Conservation (phyloP, 352 stramenopile genomes). For the Peronosclerospora sorghi region DNA sequence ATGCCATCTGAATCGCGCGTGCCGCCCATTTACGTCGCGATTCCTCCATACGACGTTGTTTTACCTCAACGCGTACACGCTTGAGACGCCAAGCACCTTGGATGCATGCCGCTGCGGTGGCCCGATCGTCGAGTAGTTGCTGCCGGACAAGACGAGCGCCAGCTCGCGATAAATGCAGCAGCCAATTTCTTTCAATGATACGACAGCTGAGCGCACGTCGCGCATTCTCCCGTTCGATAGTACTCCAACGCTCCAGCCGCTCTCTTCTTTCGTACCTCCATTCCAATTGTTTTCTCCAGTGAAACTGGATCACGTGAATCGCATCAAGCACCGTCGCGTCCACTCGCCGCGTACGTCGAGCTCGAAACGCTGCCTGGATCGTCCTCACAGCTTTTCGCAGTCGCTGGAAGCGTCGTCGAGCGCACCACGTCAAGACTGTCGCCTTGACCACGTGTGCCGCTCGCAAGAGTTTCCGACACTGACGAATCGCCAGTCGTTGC, state of each 20-base stretch:
- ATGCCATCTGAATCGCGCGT: slow-evolving; percentile 17
- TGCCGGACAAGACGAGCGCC: slow-evolving; percentile 24
- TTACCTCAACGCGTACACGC: neutral
- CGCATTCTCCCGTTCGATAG: slow-evolving; percentile 11
- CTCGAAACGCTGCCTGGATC: slow-evolving; percentile 27
- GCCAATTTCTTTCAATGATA: slow-evolving; percentile 34
- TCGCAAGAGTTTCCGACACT: slow-evolving; percentile 51
- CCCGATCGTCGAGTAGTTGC: slow-evolving; percentile 21
- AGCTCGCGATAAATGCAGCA: slow-evolving; percentile 22
- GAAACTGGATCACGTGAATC: slow-evolving; percentile 24
- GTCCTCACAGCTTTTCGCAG: slow-evolving; percentile 21
- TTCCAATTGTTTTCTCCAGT: slow-evolving; percentile 21
- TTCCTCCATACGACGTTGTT: slow-evolving; percentile 3
- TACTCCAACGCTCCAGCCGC: slow-evolving; percentile 4
- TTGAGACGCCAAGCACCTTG: slow-evolving; percentile 21
- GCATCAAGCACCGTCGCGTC: slow-evolving; percentile 11
- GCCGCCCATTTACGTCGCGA: slow-evolving; percentile 14
- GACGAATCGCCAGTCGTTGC: slow-evolving; percentile 57
- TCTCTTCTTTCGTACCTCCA: slow-evolving; percentile 11
- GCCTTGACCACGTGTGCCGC: slow-evolving; percentile 45
- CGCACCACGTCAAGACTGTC: slow-evolving; percentile 16
- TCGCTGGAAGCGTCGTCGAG: slow-evolving; percentile 17
- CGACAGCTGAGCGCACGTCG: slow-evolving; percentile 17
- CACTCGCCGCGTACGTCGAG: slow-evolving; percentile 10
- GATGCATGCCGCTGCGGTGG: slow-evolving; percentile 18